Base-by-base conservation (phyloP, 306 rosid genomes). In the Quercus parvula region DNA sequence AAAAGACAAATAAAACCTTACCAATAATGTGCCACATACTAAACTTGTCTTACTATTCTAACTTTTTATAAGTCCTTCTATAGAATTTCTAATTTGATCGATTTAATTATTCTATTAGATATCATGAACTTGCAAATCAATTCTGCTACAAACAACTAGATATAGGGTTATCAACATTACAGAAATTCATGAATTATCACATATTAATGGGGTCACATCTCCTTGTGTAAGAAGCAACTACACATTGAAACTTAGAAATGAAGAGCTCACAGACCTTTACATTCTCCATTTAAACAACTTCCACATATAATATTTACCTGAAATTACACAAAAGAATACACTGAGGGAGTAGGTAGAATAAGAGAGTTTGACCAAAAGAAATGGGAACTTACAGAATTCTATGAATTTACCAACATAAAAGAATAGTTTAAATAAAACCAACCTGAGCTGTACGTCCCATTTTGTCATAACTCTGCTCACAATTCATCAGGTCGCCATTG, bases 361-460 rank as follows among this genome's bases (percentile, higher is more conserved):
- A 62, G 54, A 62, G 59, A 58, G 70, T 63, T 57, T 64, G 2
- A 79, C 57, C 33, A 55, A 49, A 51, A 56, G 61, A 85, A 71
- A 31, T 38, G 55, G 22, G 24, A 79, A 64, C 64, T 61, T 73
- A 76, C 66, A 51, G 49, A 30, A 73, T 49, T 52, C 19, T 46
- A 25, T 41, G 46, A 35, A 74, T 38, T 69, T 20, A 73, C 13
- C 20, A 35, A 33, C 22, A 63, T 49, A 38, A n/a, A 17, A 6
- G 27, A 31, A 75, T 33, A 75, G 54, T 64, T 79, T 64, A 73
- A 52, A 76, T 19, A 63, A 62, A 73, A 90, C 85, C 58, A 77
- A 95, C 99, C 99, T 91, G 92, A 19, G 99, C 91, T 61, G 99
- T 91, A 74, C 98, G 89, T 75, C 99, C 98, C 93, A 87, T 55